Base-by-base conservation (phyloP, 768 basidiomycete genomes). In the Agaricus blazei region DNA sequence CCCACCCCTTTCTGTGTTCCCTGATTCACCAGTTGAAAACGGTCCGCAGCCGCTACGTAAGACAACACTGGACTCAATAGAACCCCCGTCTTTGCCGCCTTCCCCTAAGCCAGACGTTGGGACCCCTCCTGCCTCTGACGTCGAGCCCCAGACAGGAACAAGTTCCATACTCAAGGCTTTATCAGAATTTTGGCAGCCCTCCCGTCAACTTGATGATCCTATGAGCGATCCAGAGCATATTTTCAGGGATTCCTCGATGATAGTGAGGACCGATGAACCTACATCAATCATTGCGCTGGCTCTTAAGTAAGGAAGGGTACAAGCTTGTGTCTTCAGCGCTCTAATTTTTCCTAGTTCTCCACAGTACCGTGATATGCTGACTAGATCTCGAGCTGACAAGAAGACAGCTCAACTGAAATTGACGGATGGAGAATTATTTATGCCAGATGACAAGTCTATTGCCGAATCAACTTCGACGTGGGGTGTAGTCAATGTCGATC, bases 261-360 rank as follows among this genome's bases (percentile, higher is more conserved):
- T 98, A 49, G 88, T 99, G 19, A 82, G 96, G 19, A 93, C 93
- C 19, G 94, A 98, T 67, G 97, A 99, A 65, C 97, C 96, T 2
- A 97, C 95, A 0, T 98, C 96, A 15, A 97, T 98, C 64, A 94
- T 98, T 60, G 95, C 97, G 6, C 84, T 98, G 54, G 92, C 93
- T 4, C 72, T 99, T 48, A 91, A 88, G 92, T 93, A 63, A 63
- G 83, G 70, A 49, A 48, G 29, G n/a, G 23, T 19, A 42, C 19
- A 51, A 38, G 23, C 27, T n/a, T 47, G 31, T 46, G 29, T 9
- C 31, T 2, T 41, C 47, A 14, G 29, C 57, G 64, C 51, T 3
- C 24, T 36, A 12, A 37, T n/a, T 26, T 45, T 54, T 28, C 9
- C 11, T 50, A 93, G 91, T 60, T 93, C 91, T 2, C 83, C 87